Conservation (phyloP, 192 early-diverging fungal species). For the Umbelopsis vinacea region DNA sequence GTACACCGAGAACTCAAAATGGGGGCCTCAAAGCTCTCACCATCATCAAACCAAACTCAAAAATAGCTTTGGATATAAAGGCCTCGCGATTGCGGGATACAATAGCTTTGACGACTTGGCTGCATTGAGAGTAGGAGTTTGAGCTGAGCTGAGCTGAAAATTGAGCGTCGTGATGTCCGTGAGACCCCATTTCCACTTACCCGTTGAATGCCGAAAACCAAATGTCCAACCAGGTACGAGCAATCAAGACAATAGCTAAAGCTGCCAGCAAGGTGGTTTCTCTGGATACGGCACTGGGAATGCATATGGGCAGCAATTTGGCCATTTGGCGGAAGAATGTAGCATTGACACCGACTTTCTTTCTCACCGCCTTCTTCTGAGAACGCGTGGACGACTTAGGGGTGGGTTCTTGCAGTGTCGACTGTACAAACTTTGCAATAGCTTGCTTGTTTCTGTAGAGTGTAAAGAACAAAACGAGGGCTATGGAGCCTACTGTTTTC, state of each 20-base stretch:
- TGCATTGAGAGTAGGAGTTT: conserved; percentile 37
- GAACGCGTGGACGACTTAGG: neutral
- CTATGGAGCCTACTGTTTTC: neutral
- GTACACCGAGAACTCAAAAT: neutral
- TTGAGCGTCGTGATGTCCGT: no score
- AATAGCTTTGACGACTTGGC: conserved; percentile 77
- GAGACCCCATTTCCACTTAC: conserved; percentile 17
- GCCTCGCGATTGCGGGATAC: conserved; percentile 64
- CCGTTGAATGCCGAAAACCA: conserved; percentile 66
- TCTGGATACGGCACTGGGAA: conserved; percentile 57
- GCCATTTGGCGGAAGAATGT: conserved; percentile 62
- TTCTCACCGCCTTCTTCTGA: neutral
- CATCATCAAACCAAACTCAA: conserved; percentile 73
- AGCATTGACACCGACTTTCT: conserved; percentile 57
- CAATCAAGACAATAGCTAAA: conserved; percentile 58
- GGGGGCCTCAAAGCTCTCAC: conserved; percentile 16
- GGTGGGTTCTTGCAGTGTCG: neutral
- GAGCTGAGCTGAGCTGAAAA: neutral
- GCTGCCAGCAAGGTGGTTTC: conserved; percentile 50
- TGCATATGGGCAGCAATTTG: conserved; percentile 60
- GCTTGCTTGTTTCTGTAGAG: conserved; percentile 6
- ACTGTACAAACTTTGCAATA: neutral
- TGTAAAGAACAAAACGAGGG: conserved; percentile 11
- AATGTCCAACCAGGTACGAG: conserved; percentile 65
- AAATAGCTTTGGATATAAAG: conserved; percentile 63